Evolutionary conservation across 2,329 filamentous ascomycete genomes (phyloP).

Genomic region (Lecanosticta acicola): DNA sequence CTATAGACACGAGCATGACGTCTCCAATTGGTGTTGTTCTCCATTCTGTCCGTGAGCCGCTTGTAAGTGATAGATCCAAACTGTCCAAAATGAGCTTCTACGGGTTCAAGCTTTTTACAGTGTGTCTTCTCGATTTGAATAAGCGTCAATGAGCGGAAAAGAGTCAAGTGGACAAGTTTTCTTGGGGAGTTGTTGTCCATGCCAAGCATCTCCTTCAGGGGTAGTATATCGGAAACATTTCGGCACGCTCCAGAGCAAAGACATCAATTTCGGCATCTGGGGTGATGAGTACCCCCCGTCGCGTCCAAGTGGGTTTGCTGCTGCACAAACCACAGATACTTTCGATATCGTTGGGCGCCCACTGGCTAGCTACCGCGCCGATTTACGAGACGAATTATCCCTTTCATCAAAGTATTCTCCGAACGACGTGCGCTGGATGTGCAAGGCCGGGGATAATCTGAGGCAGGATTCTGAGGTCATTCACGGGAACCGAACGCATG

Average conservation of each 20-base stretch:
- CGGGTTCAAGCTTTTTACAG: too few species aligned
- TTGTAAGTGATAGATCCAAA: too few species aligned
- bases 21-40: background rate
- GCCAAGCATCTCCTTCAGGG: background rate
- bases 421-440: too few species aligned
- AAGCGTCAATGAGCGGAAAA: background rate
- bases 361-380: too few species aligned
- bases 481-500: too few species aligned
- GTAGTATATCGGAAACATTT: background rate
- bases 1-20: background rate
- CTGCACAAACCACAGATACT: background rate
- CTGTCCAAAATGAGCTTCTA: too few species aligned
- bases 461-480: too few species aligned
- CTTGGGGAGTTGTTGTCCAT: background rate
- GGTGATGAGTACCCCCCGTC: background rate
- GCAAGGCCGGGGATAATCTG: too few species aligned
- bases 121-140: background rate
- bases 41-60: too few species aligned
- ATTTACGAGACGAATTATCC: too few species aligned
- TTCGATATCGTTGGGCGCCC: background rate
- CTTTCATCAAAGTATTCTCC: too few species aligned
- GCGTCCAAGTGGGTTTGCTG: background rate
- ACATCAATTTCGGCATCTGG: background rate
- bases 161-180: background rate
- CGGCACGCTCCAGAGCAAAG: background rate